Base-by-base conservation (phyloP, 192 early-diverging fungal genomes). In the Entomortierella beljakovae region DNA sequence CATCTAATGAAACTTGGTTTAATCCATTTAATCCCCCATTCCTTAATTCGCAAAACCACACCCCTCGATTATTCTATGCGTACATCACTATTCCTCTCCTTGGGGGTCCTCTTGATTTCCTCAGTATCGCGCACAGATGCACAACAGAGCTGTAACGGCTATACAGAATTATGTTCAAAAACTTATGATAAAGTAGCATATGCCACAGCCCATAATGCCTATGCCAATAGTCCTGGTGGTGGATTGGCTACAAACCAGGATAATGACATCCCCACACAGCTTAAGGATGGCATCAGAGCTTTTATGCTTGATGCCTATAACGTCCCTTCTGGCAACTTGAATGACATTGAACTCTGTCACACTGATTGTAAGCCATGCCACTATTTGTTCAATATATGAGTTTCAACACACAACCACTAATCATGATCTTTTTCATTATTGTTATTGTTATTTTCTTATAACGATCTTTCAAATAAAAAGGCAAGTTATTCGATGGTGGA, bases 181-280 rank as follows among this genome's bases (percentile, higher is more conserved):
- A 71, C 83, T 15, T 94, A 90, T 64, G 80, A 89, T 71, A 57
- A 84, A 53, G 83, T 96, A 22, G 84, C 92, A 3, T 91, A 84
- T 46, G 79, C 89, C 8, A 86, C 88, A 3, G 90, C 94, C 2
- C 94, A 96, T 82, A 94, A 94, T 68, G 86, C 92, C 6, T 93
- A 85, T 71, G 86, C 89, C 16, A 73, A 54, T 28, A 69, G 79
- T 18, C 86, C 83, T 2, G 80, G 83, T 70, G 82, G 71, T 18
- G 81, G 85, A 37, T 69, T 88, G n/a, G 87, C 88, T 11, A 90
- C 90, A 23, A 94, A 92, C 79, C 93, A 94, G 71, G 73, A 88
- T 61, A 81, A 83, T 51, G 65, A 84, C 34, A 89, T 94, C 34
- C 65, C 60, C 13, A 72, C 80, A 16, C 94, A 96, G 76, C 77